Base-by-base conservation (phyloP, 495 filamentous ascomycete species). In the Penicillium lividum region DNA sequence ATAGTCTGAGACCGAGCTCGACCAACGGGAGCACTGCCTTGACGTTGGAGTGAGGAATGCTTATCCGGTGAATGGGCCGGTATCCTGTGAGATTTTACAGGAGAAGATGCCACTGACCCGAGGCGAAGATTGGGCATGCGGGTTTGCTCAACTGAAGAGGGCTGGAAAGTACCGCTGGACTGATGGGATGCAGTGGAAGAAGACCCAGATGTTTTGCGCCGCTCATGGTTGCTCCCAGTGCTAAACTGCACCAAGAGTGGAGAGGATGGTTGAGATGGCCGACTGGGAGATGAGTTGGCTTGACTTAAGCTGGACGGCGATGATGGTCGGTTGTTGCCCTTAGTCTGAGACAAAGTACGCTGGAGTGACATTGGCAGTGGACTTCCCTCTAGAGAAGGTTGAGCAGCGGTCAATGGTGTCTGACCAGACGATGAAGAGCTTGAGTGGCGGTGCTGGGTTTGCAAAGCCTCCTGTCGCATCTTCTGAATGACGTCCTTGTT, bases 401-500 rank as follows among this genome's bases (percentile, higher is more conserved):
- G 82, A 25, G 78, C 80, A 11, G 75, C 70, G 29, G 70, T 67
- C 43, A 66, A 60, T 22, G 78, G 67, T 22, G 83, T 75, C 28
- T 68, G 72, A 11, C 53, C 55, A 29, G 67, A 52, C 2, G 69
- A 65, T 3, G 65, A 63, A 3, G 65, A 60, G 4, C 55, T 51
- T 3, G 67, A 59, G 51, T 77, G 75, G 27, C 77, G 70, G 51
- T 78, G 74, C 62, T 89, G 87, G 16, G 80, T 80, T 40, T 89
- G 88, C 68, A 92, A 77, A 31, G 91, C 93, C 68, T 97, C 93
- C 28, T 91, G 90, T 9, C 92, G 84, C 56, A 98, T 80, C 66
- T 97, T 96, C 66, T 98, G 92, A 38, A 98, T 94, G 43, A 97
- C 91, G 69, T 98, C 95, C 68, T 98, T 98, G 69, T 98, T 98